Percentiles rank a stretch among this genome's conserved stretches.
phyloP scores from a whole-genome alignment of 257 asterid genomes.

The Solanum etuberosum region DNA sequence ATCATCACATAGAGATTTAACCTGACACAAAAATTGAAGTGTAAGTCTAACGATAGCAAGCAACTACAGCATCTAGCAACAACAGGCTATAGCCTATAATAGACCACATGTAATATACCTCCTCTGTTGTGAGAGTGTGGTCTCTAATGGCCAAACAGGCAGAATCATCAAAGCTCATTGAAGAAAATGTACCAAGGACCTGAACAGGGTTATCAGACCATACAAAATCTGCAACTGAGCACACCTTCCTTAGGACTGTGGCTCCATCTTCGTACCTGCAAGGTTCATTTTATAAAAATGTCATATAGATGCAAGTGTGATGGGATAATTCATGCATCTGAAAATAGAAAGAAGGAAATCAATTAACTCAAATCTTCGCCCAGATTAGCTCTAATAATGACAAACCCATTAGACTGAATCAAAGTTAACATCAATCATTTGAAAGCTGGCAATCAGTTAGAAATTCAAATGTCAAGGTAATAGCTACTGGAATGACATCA shows the following conservation, averaged over 20 bases:
- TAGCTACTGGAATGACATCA: background rate
- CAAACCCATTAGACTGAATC: background rate
- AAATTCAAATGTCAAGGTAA: background rate
- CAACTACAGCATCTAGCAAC: background rate
- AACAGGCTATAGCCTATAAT: background rate
- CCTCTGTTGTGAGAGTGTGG: slow-evolving; percentile 66
- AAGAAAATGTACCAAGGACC: slow-evolving; percentile 72
- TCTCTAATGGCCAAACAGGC: slow-evolving; percentile 55
- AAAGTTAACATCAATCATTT: background rate
- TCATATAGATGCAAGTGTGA: background rate
- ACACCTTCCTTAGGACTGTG: slow-evolving; percentile 59
- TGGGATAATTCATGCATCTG: background rate
- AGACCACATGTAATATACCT: slow-evolving; percentile 27
- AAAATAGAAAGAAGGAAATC: background rate
- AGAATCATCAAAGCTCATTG: slow-evolving; percentile 61
- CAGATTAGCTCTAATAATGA: background rate
- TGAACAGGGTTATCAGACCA: slow-evolving; percentile 69
- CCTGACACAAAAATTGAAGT: slow-evolving; percentile 24
- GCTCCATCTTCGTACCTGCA: slow-evolving; percentile 89
- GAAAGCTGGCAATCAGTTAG: background rate
- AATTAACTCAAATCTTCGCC: background rate
- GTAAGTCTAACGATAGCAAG: background rate
- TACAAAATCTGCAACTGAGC: slow-evolving; percentile 67
- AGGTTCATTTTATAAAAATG: background rate
- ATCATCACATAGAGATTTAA: slow-evolving; percentile 85